Evolutionary conservation across 495 filamentous ascomycete genomes (phyloP).

Genomic region (Halenospora varia): DNA sequence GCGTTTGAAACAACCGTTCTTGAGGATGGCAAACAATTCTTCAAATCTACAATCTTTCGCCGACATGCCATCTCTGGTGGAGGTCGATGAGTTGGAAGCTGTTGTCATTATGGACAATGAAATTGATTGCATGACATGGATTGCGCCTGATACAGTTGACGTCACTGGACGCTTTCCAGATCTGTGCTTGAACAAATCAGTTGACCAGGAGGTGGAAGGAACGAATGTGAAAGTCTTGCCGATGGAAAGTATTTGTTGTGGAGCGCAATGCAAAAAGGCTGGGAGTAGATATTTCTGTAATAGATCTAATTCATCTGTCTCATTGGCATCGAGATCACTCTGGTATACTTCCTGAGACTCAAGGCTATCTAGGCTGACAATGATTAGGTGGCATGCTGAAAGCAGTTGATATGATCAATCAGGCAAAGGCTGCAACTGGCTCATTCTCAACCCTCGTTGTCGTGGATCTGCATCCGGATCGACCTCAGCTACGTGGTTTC

Average conservation of each 20-base stretch:
- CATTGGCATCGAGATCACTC: slow-evolving; percentile 63
- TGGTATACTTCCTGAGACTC: slow-evolving; percentile 22
- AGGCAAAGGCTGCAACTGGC: slow-evolving; percentile 36
- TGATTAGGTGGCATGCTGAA: slow-evolving; percentile 42
- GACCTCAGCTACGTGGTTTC: slow-evolving; percentile 52
- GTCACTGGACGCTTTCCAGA: slow-evolving; percentile 38
- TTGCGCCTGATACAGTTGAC: slow-evolving; percentile 44
- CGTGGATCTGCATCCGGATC: slow-evolving; percentile 52
- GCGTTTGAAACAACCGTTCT: neutral
- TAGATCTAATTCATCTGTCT: slow-evolving; percentile 37
- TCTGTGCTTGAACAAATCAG: slow-evolving; percentile 30
- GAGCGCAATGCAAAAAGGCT: slow-evolving; percentile 50
- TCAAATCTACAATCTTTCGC: too few species aligned
- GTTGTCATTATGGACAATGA: slow-evolving; percentile 52
- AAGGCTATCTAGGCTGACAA: slow-evolving; percentile 21
- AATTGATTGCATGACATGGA: slow-evolving; percentile 51
- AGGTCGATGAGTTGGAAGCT: slow-evolving; percentile 46
- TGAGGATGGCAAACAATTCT: too few species aligned
- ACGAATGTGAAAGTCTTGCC: slow-evolving; percentile 41
- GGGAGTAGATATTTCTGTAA: slow-evolving; percentile 35
- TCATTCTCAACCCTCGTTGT: slow-evolving; percentile 27
- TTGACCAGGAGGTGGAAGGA: slow-evolving; percentile 26
- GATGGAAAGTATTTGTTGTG: slow-evolving; percentile 57
- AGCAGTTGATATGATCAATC: slow-evolving; percentile 39
- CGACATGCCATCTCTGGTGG: slow-evolving; percentile 26